Evolutionary conservation across 75 land plant genomes (phyloP).

Genomic region (Pinus albicaulis): DNA sequence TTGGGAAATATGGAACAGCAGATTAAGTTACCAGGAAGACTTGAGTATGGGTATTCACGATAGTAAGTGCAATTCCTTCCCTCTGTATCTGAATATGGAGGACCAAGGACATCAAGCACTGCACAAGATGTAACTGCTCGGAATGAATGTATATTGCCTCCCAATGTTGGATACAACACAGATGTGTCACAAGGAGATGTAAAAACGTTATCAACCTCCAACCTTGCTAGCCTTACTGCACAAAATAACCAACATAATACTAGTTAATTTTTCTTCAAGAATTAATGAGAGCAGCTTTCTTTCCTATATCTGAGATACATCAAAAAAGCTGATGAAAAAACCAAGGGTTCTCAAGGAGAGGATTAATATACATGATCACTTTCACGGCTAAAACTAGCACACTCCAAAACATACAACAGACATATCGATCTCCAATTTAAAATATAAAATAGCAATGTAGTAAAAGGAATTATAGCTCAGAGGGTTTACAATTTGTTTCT

Average conservation of each 20-base stretch:
- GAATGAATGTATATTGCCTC: slow-evolving; percentile 90
- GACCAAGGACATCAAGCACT: slow-evolving; percentile 84
- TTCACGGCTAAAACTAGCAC: background rate
- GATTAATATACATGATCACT: background rate
- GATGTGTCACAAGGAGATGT: slow-evolving; percentile 71
- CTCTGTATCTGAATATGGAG: slow-evolving; percentile 76
- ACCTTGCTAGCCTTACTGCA: slow-evolving; percentile 63
- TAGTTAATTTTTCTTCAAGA: background rate
- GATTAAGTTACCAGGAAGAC: slow-evolving; percentile 36
- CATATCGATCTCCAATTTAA: background rate
- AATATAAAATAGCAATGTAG: background rate
- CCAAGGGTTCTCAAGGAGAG: background rate
- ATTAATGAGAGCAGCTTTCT: background rate
- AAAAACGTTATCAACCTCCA: slow-evolving; percentile 50
- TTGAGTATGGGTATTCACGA: slow-evolving; percentile 35
- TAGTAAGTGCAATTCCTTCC: slow-evolving; percentile 87
- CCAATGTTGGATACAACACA: slow-evolving; percentile 70
- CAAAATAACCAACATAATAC: background rate
- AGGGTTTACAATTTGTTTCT: slow-evolving; percentile 21
- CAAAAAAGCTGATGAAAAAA: background rate
- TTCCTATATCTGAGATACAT: background rate
- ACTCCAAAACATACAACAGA: background rate
- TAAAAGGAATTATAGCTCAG: background rate
- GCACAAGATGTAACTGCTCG: slow-evolving; percentile 87
- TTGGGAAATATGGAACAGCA: background rate